These are phyloP conservation scores for Phycomyces blakesleeanus DNA, from an alignment of 192 early-diverging fungal species.

Conservation along the genomic window DNA sequence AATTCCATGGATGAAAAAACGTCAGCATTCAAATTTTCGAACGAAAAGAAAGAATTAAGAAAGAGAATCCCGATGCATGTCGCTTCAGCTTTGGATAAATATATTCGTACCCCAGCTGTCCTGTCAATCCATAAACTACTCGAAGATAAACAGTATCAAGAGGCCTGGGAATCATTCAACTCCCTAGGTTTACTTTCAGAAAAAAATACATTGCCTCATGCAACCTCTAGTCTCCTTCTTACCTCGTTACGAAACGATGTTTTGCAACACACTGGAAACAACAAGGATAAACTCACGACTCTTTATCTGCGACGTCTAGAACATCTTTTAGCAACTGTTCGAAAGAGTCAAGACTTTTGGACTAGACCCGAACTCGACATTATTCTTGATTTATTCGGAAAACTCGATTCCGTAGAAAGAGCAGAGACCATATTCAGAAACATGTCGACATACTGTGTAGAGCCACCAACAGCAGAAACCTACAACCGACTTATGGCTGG, in stretches of 20 bases:
- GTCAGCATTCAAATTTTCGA: background rate
- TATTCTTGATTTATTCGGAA: conserved; percentile 14
- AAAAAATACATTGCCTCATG: background rate
- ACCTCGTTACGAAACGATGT: background rate
- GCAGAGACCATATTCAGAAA: conserved; percentile 19
- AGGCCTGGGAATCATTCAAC: conserved; percentile 14
- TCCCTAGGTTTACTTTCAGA: background rate
- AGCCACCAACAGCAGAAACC: background rate
- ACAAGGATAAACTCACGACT: background rate
- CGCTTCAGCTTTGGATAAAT: conserved; percentile 3
- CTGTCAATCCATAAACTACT: conserved; percentile 7
- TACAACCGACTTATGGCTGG: conserved; percentile 12
- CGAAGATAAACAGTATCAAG: background rate
- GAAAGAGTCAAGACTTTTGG: background rate
- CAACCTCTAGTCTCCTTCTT: background rate
- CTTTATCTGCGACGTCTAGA: conserved; percentile 7
- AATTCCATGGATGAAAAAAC: background rate
- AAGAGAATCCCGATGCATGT: conserved; percentile 13
- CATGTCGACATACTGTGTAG: conserved; percentile 4
- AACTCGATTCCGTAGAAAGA: background rate
- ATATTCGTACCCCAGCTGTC: conserved; percentile 1
- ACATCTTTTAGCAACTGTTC: background rate
- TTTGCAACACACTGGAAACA: background rate
- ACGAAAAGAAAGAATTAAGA: background rate
- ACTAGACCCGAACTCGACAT: background rate